phyloP scores from a whole-genome alignment of 2,329 filamentous ascomycete species.

The Aurifilum marmelostoma region DNA sequence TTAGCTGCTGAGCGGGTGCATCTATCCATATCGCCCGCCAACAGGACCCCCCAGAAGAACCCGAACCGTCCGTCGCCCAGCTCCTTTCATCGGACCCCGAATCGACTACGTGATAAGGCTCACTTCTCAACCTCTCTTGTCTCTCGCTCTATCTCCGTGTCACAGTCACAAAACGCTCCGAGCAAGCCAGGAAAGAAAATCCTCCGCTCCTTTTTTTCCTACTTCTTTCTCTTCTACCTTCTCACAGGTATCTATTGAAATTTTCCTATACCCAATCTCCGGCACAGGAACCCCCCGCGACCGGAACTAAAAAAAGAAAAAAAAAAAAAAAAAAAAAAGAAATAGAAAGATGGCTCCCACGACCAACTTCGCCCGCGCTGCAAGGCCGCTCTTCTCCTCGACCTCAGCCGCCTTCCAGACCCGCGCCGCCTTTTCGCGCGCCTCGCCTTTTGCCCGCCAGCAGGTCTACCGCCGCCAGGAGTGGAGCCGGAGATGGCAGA shows the following conservation, averaged over 20 bases:
- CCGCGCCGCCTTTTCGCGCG: slow-evolving; percentile 56
- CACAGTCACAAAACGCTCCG: not conserved
- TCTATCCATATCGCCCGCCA: not conserved
- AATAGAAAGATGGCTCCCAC: slow-evolving; percentile 35
- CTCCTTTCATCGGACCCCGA: slow-evolving; percentile 27
- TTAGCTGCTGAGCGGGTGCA: not conserved
- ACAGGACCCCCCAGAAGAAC: no score
- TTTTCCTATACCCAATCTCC: not conserved
- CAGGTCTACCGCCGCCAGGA: slow-evolving; percentile 44
- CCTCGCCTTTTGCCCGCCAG: slow-evolving; percentile 42
- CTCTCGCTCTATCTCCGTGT: not conserved
- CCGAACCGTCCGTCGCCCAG: slow-evolving; percentile 1
- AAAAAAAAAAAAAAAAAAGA: not conserved
- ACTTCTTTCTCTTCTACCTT: not conserved
- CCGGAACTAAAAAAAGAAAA: not conserved
- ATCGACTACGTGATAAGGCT: slow-evolving; percentile 13
- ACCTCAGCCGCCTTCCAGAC: slow-evolving; percentile 56
- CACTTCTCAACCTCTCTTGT: slow-evolving; percentile 3
- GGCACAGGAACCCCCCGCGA: not conserved
- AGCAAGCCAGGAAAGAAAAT: not conserved
- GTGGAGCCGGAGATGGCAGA: slow-evolving; percentile 70
- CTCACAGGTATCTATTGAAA: not conserved
- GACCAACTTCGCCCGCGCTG: slow-evolving; percentile 56
- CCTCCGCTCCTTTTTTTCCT: not conserved
- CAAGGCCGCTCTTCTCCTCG: slow-evolving; percentile 60